phyloP scores from a whole-genome alignment of 2,329 filamentous ascomycete species.

The Microsporum canis region DNA sequence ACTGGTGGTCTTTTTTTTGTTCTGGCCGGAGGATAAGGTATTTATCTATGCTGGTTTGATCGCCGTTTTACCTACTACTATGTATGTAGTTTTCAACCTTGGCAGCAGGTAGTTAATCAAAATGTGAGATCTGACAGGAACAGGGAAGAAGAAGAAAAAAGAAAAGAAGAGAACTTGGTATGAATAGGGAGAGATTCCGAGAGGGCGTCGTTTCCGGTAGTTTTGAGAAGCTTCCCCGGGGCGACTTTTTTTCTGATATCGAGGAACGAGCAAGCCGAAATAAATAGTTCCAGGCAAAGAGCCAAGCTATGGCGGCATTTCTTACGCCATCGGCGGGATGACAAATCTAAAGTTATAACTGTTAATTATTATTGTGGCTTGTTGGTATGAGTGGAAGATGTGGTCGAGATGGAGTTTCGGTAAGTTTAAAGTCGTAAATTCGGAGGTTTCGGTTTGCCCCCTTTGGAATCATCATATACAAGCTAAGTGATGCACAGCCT shows the following conservation, averaged over 20 bases:
- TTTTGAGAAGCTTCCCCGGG: neutral
- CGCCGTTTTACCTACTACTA: neutral
- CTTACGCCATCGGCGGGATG: neutral
- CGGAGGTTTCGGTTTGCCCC: neutral
- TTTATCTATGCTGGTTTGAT: neutral
- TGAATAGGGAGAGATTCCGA: neutral
- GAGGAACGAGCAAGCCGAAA: neutral
- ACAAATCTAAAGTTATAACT: neutral
- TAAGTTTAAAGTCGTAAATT: neutral
- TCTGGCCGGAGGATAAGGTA: neutral
- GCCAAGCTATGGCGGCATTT: neutral
- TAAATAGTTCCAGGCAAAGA: neutral
- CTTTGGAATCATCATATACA: neutral
- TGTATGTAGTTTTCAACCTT: neutral
- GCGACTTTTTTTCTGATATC: neutral
- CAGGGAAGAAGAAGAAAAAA: neutral
- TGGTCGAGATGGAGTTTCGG: neutral
- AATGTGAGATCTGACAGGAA: neutral
- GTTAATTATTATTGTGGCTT: neutral
- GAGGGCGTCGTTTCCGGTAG: neutral
- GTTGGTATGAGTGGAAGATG: no score
- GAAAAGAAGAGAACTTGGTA: neutral
- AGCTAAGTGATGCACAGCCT: no score
- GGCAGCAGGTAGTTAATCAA: neutral
- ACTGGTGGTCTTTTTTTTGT: neutral